Evolutionary conservation across 2,329 filamentous ascomycete genomes (phyloP), one percentile per base, ranked within the genome.

Genomic region (Taxawa tesnikishii): DNA sequence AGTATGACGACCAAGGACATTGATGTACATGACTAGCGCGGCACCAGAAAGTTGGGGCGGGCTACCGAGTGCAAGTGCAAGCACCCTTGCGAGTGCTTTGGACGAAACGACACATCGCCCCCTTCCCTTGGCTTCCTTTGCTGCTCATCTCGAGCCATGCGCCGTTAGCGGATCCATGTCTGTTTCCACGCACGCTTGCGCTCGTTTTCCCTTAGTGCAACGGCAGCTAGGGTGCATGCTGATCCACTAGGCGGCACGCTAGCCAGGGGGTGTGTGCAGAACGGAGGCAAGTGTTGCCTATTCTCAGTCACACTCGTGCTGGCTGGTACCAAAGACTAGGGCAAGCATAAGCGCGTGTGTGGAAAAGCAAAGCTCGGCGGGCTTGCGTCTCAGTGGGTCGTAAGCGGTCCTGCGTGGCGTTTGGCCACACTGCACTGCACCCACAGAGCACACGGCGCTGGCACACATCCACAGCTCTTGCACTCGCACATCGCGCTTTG

Each of bases 261-360:
- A 31, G 29, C 21, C 28, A 36, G n/a, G n/a, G n/a, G n/a, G n/a
- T 24, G 33, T 19, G 25, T 34, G 32, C 28, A 31, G 32, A 19
- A 26, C 18, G n/a, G n/a, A 21, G 25, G 28, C 33, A 16, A 18
- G 23, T 32, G 33, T 32, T 32, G 33, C 33, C 33, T 36, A 31
- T 28, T 36, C 28, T 24, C 29, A 32, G 27, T 31, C 23, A 24
- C 24, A 31, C 33, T 28, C n/a, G 31, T 27, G 32, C 32, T 34
- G 32, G 28, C 28, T 17, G 25, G 31, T 16, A 17, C 15, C 28
- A 10, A 15, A 10, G 12, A 29, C 28, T 36, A 36, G 29, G 24
- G 28, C 33, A 36, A 27, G 33, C 21, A 30, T 36, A 31, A 31
- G 33, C 33, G 33, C 27, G 11, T n/a, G 18, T 36, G 13, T 26